These are phyloP conservation scores for Volvox africanus DNA, from an alignment of 139 green algal species.

Conservation along the genomic window DNA sequence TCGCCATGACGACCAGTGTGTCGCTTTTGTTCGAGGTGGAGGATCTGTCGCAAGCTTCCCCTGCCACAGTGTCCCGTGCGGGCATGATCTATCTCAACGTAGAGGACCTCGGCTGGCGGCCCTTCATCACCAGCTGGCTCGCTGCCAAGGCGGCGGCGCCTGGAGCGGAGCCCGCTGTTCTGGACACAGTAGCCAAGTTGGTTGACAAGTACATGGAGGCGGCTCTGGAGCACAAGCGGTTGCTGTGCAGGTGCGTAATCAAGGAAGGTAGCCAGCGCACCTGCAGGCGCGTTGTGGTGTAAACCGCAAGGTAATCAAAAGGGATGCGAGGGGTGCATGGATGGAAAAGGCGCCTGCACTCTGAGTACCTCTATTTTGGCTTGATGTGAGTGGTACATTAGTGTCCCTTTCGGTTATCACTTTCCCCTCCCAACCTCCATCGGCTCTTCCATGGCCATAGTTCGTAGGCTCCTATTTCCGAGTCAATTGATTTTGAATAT, in stretches of 20 bases:
- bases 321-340: background rate
- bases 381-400: too few species aligned
- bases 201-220: conserved; percentile 86
- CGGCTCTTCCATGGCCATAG: too few species aligned
- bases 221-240: conserved; percentile 76
- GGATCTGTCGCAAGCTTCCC: conserved; percentile 82
- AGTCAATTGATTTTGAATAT: too few species aligned
- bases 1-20: conserved; percentile 81
- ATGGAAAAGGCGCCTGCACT: too few species aligned
- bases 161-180: conserved; percentile 44
- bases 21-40: conserved; percentile 90
- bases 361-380: too few species aligned
- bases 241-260: conserved; percentile 61
- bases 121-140: conserved; percentile 82
- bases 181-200: conserved; percentile 67
- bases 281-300: too few species aligned
- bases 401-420: too few species aligned
- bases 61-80: conserved; percentile 77
- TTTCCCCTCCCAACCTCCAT: too few species aligned
- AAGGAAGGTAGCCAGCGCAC: background rate
- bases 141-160: conserved; percentile 54
- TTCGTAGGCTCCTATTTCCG: too few species aligned
- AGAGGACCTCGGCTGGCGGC: conserved; percentile 85
- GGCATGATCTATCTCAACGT: conserved; percentile 93
- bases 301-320: background rate